Conservation (phyloP, 2,329 filamentous ascomycete species). For the Aspergillus arachidicola region DNA sequence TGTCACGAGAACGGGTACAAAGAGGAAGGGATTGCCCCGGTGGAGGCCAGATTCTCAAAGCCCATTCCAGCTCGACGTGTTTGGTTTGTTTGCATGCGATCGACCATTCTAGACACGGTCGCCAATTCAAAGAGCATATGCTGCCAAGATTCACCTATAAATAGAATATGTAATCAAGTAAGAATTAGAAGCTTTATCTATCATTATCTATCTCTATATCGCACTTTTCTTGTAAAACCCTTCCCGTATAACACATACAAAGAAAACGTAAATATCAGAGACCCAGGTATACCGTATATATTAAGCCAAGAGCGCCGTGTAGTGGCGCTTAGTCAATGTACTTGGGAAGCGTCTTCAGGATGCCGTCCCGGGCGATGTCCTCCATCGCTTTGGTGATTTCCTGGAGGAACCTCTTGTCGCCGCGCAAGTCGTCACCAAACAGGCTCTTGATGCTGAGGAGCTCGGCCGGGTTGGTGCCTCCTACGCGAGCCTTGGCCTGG, state of each 20-base stretch:
- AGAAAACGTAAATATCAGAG: slow-evolving; percentile 18
- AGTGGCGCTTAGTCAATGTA: slow-evolving; percentile 43
- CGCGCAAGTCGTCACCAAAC: slow-evolving; percentile 56
- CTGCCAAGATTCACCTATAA: not conserved
- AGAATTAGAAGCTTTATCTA: slow-evolving; percentile 5
- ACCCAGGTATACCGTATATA: slow-evolving; percentile 7
- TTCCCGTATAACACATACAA: not conserved
- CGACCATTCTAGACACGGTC: not conserved
- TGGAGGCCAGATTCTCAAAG: not conserved
- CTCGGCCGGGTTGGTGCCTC: slow-evolving; percentile 45
- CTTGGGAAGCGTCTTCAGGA: slow-evolving; percentile 54
- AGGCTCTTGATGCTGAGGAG: slow-evolving; percentile 52
- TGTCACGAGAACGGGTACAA: not conserved
- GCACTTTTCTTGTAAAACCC: slow-evolving; percentile 11
- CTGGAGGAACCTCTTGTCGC: slow-evolving; percentile 51
- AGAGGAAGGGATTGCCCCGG: not conserved
- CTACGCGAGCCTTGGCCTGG: slow-evolving; percentile 48
- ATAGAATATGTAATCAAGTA: not conserved
- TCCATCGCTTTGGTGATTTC: slow-evolving; percentile 53
- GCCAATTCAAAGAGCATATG: not conserved
- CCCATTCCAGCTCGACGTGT: not conserved
- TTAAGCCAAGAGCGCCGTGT: slow-evolving; percentile 8
- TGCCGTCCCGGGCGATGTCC: slow-evolving; percentile 50
- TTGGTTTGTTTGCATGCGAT: not conserved
- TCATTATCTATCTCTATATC: slow-evolving; percentile 25